Percentiles rank a stretch among this genome's conserved stretches.
These are phyloP conservation scores for Cyclotella atomus DNA, from an alignment of 108 stramenopile genomes.

Conservation along the genomic window DNA sequence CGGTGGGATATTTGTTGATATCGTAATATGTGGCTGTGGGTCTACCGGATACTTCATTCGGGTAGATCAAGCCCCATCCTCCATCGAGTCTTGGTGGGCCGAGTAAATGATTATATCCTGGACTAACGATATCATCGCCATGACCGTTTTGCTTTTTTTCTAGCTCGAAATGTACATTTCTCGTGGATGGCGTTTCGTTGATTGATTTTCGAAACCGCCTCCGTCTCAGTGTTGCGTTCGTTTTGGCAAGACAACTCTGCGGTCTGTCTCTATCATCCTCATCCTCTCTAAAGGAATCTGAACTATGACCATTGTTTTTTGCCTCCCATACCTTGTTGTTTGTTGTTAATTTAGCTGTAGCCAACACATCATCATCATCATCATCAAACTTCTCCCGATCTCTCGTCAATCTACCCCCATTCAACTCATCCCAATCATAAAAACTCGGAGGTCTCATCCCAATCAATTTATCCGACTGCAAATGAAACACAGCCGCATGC, in stretches of 20 bases:
- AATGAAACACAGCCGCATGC: constrained; percentile 61
- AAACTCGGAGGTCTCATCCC: constrained; percentile 68
- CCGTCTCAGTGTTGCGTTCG: no score
- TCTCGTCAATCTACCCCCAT: constrained; percentile 56
- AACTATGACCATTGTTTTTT: no score
- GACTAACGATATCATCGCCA: background rate
- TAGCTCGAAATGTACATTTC: background rate
- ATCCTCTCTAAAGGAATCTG: no score
- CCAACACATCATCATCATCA: background rate
- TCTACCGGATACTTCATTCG: constrained; percentile 11
- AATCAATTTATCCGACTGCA: constrained; percentile 62
- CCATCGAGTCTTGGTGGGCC: constrained; percentile 66
- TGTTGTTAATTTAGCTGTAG: no score
- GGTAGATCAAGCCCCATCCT: constrained; percentile 59
- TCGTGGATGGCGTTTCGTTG: constrained; percentile 24
- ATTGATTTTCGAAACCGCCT: constrained; percentile 37
- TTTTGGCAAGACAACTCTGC: background rate
- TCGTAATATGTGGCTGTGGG: constrained; percentile 51
- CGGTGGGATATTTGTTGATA: constrained; percentile 15
- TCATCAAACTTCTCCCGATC: constrained; percentile 53
- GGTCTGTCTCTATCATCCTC: no score
- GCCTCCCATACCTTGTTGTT: no score
- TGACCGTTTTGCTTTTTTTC: background rate
- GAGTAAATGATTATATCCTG: constrained; percentile 39
- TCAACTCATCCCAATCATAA: constrained; percentile 67